phyloP scores from a whole-genome alignment of 2,329 filamentous ascomycete species.

The Exophiala aquamarina region DNA sequence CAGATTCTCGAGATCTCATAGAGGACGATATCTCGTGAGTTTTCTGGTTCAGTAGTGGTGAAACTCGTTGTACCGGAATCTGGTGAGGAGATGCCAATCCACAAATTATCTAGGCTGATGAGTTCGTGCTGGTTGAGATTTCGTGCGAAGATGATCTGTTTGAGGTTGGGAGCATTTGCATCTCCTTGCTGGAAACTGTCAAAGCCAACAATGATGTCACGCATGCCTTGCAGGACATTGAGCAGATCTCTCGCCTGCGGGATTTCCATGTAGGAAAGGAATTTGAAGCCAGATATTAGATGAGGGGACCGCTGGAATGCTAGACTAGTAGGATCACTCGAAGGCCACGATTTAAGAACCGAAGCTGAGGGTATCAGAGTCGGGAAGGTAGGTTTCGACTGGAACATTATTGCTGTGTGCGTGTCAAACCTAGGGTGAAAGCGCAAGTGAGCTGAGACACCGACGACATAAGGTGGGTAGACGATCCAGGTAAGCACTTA shows the following conservation, averaged over 20 bases:
- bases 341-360: slow-evolving; percentile 2
- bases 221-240: background rate
- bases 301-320: background rate
- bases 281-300: too few species aligned
- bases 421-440: slow-evolving; percentile 14
- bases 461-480: too few species aligned
- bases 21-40: slow-evolving; percentile 3
- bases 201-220: slow-evolving; percentile 7
- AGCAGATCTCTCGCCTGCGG: slow-evolving; percentile 1
- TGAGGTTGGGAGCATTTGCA: slow-evolving; percentile 6
- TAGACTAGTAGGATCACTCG: background rate
- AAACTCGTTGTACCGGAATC: background rate
- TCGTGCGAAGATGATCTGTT: slow-evolving; percentile 14
- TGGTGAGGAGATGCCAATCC: slow-evolving; percentile 35
- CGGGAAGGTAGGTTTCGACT: slow-evolving; percentile 5
- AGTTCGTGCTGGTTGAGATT: slow-evolving; percentile 94
- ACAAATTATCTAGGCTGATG: slow-evolving; percentile 95
- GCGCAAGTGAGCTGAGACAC: too few species aligned
- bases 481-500: too few species aligned
- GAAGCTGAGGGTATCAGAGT: slow-evolving; percentile 6
- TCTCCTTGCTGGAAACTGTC: slow-evolving; percentile 7
- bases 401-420: slow-evolving; percentile 11
- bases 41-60: background rate
- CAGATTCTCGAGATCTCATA: slow-evolving; percentile 9
- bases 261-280: background rate